A percentile compares a stretch with the other conserved stretches of the same genome.
Evolutionary conservation across 768 basidiomycete species (phyloP).

Genomic region (Naganishia kalamii): DNA sequence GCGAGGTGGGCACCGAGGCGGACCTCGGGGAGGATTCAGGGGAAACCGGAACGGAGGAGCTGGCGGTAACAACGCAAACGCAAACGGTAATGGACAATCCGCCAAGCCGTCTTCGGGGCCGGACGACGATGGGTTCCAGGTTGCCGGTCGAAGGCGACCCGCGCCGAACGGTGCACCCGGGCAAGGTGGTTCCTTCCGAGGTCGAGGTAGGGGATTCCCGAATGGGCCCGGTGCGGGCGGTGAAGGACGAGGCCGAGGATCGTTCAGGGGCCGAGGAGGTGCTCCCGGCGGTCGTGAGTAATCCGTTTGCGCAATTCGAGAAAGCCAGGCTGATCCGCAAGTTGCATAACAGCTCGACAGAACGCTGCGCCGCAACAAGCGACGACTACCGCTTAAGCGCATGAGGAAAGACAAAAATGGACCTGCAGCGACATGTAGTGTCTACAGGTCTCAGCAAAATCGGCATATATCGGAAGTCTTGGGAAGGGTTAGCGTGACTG

Average conservation of each 20-base stretch:
- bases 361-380: neutral
- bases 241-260: constrained; percentile 13
- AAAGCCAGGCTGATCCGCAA: neutral
- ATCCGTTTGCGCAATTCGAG: neutral
- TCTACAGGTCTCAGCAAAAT: neutral
- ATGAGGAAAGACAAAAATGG: neutral
- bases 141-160: constrained; percentile 11
- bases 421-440: too few species aligned
- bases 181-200: constrained; percentile 11
- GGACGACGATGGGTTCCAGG: constrained; percentile 24
- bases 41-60: neutral
- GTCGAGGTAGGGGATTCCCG: constrained; percentile 10
- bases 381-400: neutral
- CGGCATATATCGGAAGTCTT: neutral
- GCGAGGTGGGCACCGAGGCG: constrained; percentile 3
- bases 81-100: neutral
- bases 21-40: neutral
- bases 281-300: constrained; percentile 1
- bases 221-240: neutral
- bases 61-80: neutral
- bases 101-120: neutral
- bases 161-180: neutral
- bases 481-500: neutral
- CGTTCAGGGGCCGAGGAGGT: neutral
- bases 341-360: neutral